These are phyloP conservation scores for Dactylellina cionopaga DNA, from an alignment of 2,329 filamentous ascomycete genomes.

Conservation along the genomic window DNA sequence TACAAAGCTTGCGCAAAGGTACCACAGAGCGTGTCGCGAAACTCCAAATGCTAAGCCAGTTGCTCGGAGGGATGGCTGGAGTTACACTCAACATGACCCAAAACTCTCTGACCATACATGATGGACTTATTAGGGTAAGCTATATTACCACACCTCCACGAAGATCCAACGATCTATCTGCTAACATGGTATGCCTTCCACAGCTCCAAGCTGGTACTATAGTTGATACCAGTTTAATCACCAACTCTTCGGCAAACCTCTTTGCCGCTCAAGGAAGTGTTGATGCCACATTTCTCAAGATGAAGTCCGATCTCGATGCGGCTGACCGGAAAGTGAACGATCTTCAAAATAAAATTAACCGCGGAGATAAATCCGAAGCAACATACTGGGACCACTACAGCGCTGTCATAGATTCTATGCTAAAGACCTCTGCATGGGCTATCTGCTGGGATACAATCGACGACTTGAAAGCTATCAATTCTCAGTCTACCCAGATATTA, in stretches of 20 bases:
- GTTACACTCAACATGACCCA: constrained; percentile 29
- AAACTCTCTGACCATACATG: constrained; percentile 13
- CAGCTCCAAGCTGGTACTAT: constrained; percentile 27
- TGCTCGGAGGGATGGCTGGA: constrained; percentile 14
- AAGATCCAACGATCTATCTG: background rate
- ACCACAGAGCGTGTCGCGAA: constrained; percentile 23
- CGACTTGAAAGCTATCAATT: constrained; percentile 11
- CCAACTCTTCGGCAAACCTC: background rate
- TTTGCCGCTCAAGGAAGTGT: constrained; percentile 6
- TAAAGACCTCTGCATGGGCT: constrained; percentile 15
- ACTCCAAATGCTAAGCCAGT: constrained; percentile 27
- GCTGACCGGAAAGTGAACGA: constrained; percentile 15
- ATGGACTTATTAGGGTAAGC: constrained; percentile 14
- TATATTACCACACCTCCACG: background rate
- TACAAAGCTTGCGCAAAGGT: constrained; percentile 3
- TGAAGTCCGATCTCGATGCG: constrained; percentile 16
- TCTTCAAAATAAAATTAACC: constrained; percentile 7
- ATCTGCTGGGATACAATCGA: constrained; percentile 29
- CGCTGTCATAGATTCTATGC: constrained; percentile 23
- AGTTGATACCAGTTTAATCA: constrained; percentile 5
- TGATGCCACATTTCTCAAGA: constrained; percentile 4
- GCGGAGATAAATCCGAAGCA: constrained; percentile 19
- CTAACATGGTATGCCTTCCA: background rate
- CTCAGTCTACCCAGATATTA: constrained; percentile 20
- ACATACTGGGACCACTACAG: constrained; percentile 32